Conservation (phyloP, 1,284 basidiomycete species). For the Apiotrichum mycotoxinovorans region DNA sequence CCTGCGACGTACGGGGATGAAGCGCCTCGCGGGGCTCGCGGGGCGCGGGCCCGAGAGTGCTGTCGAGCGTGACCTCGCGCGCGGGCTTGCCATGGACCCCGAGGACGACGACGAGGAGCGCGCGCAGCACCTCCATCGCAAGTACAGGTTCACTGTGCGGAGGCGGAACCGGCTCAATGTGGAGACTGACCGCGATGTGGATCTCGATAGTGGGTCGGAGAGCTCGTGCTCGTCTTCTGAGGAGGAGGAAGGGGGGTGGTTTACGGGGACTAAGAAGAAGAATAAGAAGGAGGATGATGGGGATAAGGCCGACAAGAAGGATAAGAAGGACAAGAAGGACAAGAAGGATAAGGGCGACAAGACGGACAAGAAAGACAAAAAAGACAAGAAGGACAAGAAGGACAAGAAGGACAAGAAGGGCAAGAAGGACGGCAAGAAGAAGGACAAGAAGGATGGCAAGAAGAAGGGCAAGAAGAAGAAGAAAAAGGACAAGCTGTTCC, state of each 20-base stretch:
- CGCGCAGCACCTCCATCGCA: neutral
- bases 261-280: neutral
- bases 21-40: conserved; percentile 1
- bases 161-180: conserved; percentile 13
- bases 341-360: conserved; percentile 12
- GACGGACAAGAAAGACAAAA: conserved; percentile 11
- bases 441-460: conserved; percentile 10
- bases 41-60: neutral
- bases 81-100: conserved; percentile 4
- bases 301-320: neutral
- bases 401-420: conserved; percentile 16
- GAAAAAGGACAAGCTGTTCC: conserved; percentile 18
- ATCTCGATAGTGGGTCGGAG: conserved; percentile 11
- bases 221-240: neutral
- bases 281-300: neutral
- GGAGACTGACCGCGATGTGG: conserved; percentile 7
- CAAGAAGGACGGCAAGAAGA: conserved; percentile 18
- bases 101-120: conserved; percentile 2
- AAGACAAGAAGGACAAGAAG: neutral
- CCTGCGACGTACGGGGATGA: conserved; percentile 14
- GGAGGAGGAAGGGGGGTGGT: conserved; percentile 8
- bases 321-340: conserved; percentile 18
- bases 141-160: conserved; percentile 20
- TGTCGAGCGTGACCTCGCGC: neutral
- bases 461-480: conserved; percentile 16